Evolutionary conservation across 768 basidiomycete genomes (phyloP).

Genomic region (Wakefieldia striispora): DNA sequence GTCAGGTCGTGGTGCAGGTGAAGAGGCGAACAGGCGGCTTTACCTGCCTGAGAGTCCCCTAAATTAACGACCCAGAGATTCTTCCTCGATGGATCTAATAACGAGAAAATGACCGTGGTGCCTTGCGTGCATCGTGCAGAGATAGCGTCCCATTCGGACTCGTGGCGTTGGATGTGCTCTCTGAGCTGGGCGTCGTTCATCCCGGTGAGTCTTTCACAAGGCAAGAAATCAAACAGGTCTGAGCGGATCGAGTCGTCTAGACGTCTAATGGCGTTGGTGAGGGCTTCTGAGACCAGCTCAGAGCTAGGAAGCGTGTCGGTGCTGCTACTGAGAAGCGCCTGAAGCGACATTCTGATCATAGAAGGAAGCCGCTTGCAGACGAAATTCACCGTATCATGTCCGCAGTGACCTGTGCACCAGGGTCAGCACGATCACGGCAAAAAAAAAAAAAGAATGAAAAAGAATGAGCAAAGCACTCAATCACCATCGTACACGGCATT

Average conservation of each 20-base stretch:
- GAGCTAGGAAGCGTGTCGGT: conserved; percentile 22
- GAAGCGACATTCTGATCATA: conserved; percentile 40
- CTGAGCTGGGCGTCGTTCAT: conserved; percentile 41
- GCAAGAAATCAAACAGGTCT: conserved; percentile 45
- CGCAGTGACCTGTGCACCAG: conserved; percentile 42
- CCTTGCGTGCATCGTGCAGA: conserved; percentile 35
- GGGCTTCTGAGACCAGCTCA: conserved; percentile 37
- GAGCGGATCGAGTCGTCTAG: conserved; percentile 45
- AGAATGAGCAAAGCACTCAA: conserved; percentile 2
- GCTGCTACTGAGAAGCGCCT: conserved; percentile 30
- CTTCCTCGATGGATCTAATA: conserved; percentile 27
- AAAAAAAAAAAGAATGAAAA: conserved; percentile 37
- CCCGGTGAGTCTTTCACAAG: conserved; percentile 33
- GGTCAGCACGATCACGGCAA: conserved; percentile 19
- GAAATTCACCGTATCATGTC: conserved; percentile 47
- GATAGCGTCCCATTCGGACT: conserved; percentile 36
- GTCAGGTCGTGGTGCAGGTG: not conserved
- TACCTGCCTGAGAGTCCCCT: conserved; percentile 37
- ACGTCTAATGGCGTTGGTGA: conserved; percentile 37
- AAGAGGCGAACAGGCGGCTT: conserved; percentile 2
- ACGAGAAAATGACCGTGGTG: conserved; percentile 31
- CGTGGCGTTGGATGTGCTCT: conserved; percentile 36
- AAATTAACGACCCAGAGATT: conserved; percentile 35
- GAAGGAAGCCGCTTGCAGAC: conserved; percentile 39
- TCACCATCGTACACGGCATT: conserved; percentile 47